Percentiles rank a stretch among this genome's conserved stretches.
Conservation (phyloP, 164 flowering plant species). For the Tinospora cordifolia region DNA sequence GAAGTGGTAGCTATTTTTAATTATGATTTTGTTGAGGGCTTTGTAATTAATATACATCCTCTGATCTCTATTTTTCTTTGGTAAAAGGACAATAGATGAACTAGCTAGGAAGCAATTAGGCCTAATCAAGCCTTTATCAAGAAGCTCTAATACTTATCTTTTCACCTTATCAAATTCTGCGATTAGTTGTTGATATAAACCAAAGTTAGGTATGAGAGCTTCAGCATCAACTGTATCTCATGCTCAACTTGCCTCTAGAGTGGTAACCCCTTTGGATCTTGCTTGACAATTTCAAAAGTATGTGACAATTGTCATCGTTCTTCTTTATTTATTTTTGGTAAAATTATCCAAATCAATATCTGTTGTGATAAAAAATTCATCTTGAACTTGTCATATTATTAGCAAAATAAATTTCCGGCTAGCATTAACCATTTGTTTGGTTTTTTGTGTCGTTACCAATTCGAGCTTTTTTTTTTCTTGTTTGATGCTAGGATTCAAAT, state of each 20-base stretch:
- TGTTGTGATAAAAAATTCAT: no score
- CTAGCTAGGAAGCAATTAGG: not conserved
- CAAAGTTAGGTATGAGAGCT: not conserved
- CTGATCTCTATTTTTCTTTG: not conserved
- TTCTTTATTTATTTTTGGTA: no score
- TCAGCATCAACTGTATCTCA: not conserved
- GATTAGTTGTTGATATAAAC: not conserved
- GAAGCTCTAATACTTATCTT: not conserved
- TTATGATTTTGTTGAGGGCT: not conserved
- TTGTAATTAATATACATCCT: not conserved
- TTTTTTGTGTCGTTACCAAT: no score
- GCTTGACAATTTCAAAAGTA: not conserved
- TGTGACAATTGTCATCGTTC: no score
- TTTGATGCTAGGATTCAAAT: no score
- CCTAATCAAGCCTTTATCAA: not conserved
- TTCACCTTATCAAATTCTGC: not conserved
- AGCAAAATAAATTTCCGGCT: no score
- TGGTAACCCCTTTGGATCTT: not conserved
- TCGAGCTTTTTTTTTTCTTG: no score
- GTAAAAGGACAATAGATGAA: not conserved
- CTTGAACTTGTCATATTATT: no score
- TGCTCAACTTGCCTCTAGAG: not conserved
- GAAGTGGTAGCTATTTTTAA: not conserved
- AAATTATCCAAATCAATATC: no score
- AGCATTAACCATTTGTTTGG: no score